phyloP scores from a whole-genome alignment of 805 yeast genomes.

The Saccharomyces kudriavzevii region DNA sequence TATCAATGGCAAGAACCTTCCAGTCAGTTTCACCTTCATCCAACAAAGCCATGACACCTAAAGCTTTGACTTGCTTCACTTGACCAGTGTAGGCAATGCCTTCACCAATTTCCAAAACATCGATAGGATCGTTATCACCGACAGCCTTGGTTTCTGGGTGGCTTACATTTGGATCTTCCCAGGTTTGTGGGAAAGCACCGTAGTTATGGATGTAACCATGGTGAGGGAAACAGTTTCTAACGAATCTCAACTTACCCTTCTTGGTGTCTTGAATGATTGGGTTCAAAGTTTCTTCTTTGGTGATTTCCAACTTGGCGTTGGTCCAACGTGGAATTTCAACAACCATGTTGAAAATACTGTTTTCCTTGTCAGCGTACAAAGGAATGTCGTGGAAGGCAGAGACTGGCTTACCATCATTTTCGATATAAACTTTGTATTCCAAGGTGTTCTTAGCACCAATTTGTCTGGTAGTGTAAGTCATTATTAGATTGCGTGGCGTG shows the following conservation, averaged over 20 bases:
- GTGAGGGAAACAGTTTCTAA: constrained; percentile 96
- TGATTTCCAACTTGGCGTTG: constrained; percentile 92
- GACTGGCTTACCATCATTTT: constrained; percentile 86
- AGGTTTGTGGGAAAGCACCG: constrained; percentile 96
- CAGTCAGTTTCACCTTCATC: constrained; percentile 90
- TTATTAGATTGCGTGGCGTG: constrained; percentile 19
- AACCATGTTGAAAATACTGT: constrained; percentile 79
- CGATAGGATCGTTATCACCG: constrained; percentile 84
- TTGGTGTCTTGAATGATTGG: constrained; percentile 96
- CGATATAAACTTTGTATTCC: constrained; percentile 86
- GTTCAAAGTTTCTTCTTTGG: constrained; percentile 74
- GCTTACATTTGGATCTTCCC: constrained; percentile 64
- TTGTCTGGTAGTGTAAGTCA: constrained; percentile 84
- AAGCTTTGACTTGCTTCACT: constrained; percentile 79
- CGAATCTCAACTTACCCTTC: constrained; percentile 93
- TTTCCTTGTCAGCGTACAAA: constrained; percentile 87
- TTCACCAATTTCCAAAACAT: constrained; percentile 77
- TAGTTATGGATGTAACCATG: constrained; percentile 98
- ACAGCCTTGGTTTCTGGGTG: constrained; percentile 60
- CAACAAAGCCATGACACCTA: constrained; percentile 89
- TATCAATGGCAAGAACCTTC: constrained; percentile 85
- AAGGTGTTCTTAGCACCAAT: constrained; percentile 93
- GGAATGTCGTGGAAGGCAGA: constrained; percentile 95
- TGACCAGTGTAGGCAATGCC: constrained; percentile 58
- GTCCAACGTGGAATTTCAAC: constrained; percentile 99